Percentiles rank a stretch among this genome's conserved stretches.
Evolutionary conservation across 306 rosid species (phyloP).

Genomic region (Quercus wislizeni): DNA sequence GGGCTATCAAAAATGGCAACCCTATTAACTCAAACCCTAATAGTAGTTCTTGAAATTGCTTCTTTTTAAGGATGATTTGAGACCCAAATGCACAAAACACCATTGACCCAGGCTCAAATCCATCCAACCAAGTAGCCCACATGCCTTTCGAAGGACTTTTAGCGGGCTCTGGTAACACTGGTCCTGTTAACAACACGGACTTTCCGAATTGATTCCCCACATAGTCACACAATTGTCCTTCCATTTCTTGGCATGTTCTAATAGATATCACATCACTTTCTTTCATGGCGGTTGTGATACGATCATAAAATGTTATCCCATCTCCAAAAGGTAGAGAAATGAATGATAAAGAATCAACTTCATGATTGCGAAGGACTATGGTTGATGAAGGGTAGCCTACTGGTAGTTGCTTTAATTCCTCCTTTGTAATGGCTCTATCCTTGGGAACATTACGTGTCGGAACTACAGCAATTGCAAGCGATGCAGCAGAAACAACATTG

Average conservation of each 20-base stretch:
- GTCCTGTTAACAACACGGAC: conserved; percentile 41
- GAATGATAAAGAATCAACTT: conserved; percentile 24
- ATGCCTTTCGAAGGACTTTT: conserved; percentile 14
- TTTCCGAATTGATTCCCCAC: conserved; percentile 32
- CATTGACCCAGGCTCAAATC: conserved; percentile 23
- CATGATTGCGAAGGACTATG: conserved; percentile 36
- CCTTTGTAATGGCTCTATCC: conserved; percentile 27
- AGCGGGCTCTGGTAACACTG: conserved; percentile 24
- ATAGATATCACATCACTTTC: conserved; percentile 45
- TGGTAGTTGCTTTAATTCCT: conserved; percentile 45
- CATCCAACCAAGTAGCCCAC: conserved; percentile 37
- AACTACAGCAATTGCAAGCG: conserved; percentile 31
- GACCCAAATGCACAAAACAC: conserved; percentile 68
- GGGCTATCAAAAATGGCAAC: conserved; percentile 44
- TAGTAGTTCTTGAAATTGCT: conserved; percentile 54
- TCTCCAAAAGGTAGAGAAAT: conserved; percentile 42
- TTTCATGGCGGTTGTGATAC: conserved; percentile 21
- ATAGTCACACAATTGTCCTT: conserved; percentile 44
- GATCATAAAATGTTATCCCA: conserved; percentile 31
- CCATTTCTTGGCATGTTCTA: conserved; percentile 49
- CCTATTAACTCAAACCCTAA: conserved; percentile 53
- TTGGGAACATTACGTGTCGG: conserved; percentile 25
- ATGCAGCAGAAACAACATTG: conserved; percentile 40
- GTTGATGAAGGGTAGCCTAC: conserved; percentile 50
- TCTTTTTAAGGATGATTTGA: conserved; percentile 37